phyloP scores from a whole-genome alignment of 768 basidiomycete genomes.

The Fistulinella prunicolor region DNA sequence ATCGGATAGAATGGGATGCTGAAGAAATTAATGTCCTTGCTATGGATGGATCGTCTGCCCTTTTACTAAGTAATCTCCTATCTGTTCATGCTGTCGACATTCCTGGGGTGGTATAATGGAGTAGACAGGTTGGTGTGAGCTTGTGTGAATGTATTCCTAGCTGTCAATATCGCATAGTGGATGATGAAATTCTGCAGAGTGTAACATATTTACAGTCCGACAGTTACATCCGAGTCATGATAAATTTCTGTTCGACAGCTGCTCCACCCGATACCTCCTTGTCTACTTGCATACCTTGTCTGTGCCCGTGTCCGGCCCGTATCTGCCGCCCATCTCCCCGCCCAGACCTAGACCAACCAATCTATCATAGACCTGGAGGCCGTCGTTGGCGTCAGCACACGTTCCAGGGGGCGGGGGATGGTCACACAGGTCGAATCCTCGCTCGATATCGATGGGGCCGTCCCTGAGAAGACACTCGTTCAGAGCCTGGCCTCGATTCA shows the following conservation, averaged over 20 bases:
- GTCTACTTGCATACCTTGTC: too few relatives aligned
- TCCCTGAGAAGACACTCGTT: slow-evolving; percentile 3
- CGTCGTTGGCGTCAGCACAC: slow-evolving; percentile 9
- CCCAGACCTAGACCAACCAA: slow-evolving; percentile 11
- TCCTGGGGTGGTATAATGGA: not conserved
- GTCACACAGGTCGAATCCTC: not conserved
- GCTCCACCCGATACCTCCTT: too few relatives aligned
- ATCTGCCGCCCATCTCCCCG: not conserved
- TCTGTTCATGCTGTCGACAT: not conserved
- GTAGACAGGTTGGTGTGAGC: not conserved
- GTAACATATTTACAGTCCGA: too few relatives aligned
- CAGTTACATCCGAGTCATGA: too few relatives aligned
- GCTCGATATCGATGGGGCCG: too few relatives aligned
- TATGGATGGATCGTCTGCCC: not conserved
- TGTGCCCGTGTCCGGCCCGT: not conserved
- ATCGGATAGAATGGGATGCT: not conserved
- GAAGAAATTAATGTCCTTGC: not conserved
- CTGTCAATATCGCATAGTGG: too few relatives aligned
- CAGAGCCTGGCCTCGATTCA: slow-evolving; percentile 20
- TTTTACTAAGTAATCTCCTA: not conserved
- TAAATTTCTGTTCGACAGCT: too few relatives aligned
- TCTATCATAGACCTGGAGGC: slow-evolving; percentile 12
- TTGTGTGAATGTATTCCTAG: not conserved
- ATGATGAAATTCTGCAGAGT: too few relatives aligned
- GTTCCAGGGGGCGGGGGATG: not conserved